Evolutionary conservation across 1,139 yeast species (phyloP).

Genomic region (Zygoascus hellenicus): DNA sequence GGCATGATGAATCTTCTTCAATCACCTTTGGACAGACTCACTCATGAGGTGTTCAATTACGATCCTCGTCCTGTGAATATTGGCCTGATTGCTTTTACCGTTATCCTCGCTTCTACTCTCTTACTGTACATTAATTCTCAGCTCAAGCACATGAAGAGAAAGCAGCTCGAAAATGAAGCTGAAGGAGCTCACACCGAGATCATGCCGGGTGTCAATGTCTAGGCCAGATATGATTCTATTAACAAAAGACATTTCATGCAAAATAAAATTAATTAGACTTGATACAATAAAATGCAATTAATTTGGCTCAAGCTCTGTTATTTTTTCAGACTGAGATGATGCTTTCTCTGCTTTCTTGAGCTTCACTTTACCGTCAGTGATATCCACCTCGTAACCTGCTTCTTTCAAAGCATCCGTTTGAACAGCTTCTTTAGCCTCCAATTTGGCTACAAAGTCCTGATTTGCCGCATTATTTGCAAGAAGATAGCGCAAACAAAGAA

Average conservation of each 20-base stretch:
- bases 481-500: constrained; percentile 66
- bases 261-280: too few species aligned
- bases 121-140: constrained; percentile 51
- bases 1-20: constrained; percentile 74
- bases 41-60: constrained; percentile 60
- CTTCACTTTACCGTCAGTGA: constrained; percentile 49
- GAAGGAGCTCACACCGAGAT: constrained; percentile 47
- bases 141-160: constrained; percentile 45
- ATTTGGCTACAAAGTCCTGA: constrained; percentile 63
- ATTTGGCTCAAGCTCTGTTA: too few species aligned
- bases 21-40: constrained; percentile 58
- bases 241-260: too few species aligned
- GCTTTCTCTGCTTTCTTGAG: constrained; percentile 30
- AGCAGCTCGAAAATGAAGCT: constrained; percentile 56
- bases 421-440: constrained; percentile 53
- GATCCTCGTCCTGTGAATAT: constrained; percentile 76
- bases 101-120: constrained; percentile 48
- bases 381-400: constrained; percentile 56
- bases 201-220: constrained; percentile 39
- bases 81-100: constrained; percentile 48
- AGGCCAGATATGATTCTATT: too few species aligned
- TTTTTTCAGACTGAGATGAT: constrained; percentile 9
- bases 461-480: constrained; percentile 58
- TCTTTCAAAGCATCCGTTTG: constrained; percentile 46
- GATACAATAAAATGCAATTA: too few species aligned